Conservation (phyloP, 129 eudicot species). For the Rutidosis leptorrhynchoides region DNA sequence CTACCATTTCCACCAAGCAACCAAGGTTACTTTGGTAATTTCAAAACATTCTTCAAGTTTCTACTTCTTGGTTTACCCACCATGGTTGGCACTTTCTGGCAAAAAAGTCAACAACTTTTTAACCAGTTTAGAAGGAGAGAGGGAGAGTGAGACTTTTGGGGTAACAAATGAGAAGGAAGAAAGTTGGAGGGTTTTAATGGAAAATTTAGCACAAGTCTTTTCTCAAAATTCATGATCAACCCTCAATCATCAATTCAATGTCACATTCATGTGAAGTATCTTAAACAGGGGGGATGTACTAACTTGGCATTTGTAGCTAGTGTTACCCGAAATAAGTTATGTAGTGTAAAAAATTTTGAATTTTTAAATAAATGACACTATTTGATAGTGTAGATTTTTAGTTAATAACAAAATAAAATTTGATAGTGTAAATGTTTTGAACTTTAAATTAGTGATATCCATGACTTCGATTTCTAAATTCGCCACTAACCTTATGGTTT, state of each 20-base stretch:
- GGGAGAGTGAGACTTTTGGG: neutral
- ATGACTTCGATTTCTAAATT: too few relatives aligned
- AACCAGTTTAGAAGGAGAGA: conserved; percentile 4
- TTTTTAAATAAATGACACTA: too few relatives aligned
- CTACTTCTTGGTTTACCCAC: conserved; percentile 12
- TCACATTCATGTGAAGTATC: too few relatives aligned
- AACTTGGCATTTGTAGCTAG: too few relatives aligned
- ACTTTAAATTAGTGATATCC: too few relatives aligned
- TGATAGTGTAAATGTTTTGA: too few relatives aligned
- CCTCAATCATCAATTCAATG: neutral
- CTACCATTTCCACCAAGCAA: conserved; percentile 13
- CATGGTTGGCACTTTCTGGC: conserved; percentile 27
- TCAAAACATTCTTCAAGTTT: neutral
- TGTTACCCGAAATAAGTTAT: too few relatives aligned
- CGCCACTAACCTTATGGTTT: too few relatives aligned
- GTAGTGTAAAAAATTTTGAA: too few relatives aligned
- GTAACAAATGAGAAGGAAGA: neutral
- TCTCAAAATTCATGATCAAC: neutral
- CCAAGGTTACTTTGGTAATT: conserved; percentile 18
- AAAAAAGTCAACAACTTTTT: conserved; percentile 18
- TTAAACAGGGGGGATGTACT: too few relatives aligned
- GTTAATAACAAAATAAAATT: too few relatives aligned
- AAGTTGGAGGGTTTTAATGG: neutral
- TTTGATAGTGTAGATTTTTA: too few relatives aligned
- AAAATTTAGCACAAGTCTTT: neutral